Percentiles rank a stretch among this genome's conserved stretches.
Evolutionary conservation across 495 filamentous ascomycete species (phyloP).

Genomic region (Letharia lupina): DNA sequence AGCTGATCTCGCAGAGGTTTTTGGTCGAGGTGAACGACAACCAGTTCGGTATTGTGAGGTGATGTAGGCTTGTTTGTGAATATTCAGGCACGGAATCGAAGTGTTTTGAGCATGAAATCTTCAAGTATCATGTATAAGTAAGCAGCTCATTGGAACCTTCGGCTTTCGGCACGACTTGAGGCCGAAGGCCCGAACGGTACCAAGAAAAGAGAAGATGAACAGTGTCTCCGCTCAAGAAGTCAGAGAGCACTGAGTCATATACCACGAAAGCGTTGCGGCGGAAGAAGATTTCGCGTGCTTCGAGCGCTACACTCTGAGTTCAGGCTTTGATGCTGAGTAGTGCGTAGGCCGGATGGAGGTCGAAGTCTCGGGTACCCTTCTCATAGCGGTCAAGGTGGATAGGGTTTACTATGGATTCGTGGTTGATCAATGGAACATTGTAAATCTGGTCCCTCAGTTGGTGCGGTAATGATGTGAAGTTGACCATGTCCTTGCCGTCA

Average conservation of each 20-base stretch:
- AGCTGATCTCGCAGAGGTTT: background rate
- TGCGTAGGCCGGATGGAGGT: background rate
- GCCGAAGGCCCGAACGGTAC: background rate
- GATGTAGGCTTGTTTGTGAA: background rate
- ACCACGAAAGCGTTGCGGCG: background rate
- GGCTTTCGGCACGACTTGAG: background rate
- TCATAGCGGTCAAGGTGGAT: background rate
- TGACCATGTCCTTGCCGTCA: no score
- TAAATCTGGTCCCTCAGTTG: no score
- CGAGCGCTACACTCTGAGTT: background rate
- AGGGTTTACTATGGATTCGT: background rate
- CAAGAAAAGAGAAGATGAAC: no score
- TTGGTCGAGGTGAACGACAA: background rate
- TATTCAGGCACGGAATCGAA: background rate
- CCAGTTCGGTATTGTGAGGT: background rate
- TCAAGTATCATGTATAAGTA: no score
- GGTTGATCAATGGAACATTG: background rate
- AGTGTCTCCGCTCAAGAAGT: background rate
- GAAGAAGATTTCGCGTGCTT: background rate
- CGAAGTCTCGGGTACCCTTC: background rate
- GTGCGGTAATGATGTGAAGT: no score
- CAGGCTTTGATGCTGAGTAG: background rate
- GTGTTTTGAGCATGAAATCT: no score
- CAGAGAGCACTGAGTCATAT: background rate
- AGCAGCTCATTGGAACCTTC: background rate